Evolutionary conservation across 75 land plant genomes (phyloP).

Genomic region (Cryptomeria japonica): DNA sequence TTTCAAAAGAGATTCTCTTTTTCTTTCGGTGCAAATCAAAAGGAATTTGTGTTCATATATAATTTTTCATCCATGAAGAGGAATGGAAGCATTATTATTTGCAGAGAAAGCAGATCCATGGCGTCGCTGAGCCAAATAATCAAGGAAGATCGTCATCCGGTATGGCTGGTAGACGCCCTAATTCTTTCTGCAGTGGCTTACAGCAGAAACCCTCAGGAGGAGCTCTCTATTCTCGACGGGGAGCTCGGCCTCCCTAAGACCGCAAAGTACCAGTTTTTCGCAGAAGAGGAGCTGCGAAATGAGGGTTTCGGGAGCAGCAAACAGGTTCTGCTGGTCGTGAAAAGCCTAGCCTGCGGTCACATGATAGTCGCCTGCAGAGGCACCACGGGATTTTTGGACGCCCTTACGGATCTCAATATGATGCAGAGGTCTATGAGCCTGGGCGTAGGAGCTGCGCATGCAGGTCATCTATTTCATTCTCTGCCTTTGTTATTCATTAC

Average conservation of each 20-base stretch:
- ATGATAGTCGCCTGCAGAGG: constrained; percentile 42
- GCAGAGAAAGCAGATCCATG: constrained; percentile 13
- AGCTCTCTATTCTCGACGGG: constrained; percentile 21
- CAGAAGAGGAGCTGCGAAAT: constrained; percentile 31
- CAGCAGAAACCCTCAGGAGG: constrained; percentile 31
- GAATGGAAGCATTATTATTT: neutral
- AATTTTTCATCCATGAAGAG: too few relatives aligned
- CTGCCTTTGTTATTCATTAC: too few relatives aligned
- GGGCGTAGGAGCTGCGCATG: constrained; percentile 39
- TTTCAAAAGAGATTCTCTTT: too few relatives aligned
- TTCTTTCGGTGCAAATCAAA: too few relatives aligned
- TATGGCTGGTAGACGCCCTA: constrained; percentile 45
- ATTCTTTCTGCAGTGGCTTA: constrained; percentile 44
- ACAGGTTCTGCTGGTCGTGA: constrained; percentile 41
- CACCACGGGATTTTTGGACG: constrained; percentile 35
- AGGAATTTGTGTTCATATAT: too few relatives aligned
- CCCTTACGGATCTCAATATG: constrained; percentile 41
- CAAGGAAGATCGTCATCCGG: constrained; percentile 42
- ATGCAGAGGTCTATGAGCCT: constrained; percentile 37
- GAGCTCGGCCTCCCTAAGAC: constrained; percentile 34
- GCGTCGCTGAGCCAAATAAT: constrained; percentile 31
- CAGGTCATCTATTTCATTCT: neutral
- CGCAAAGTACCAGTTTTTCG: constrained; percentile 33
- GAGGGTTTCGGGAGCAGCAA: constrained; percentile 28
- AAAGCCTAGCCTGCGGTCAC: constrained; percentile 23